A percentile compares a stretch with the other conserved stretches of the same genome.
Conservation (phyloP, 306 rosid species). For the Inga oerstediana region DNA sequence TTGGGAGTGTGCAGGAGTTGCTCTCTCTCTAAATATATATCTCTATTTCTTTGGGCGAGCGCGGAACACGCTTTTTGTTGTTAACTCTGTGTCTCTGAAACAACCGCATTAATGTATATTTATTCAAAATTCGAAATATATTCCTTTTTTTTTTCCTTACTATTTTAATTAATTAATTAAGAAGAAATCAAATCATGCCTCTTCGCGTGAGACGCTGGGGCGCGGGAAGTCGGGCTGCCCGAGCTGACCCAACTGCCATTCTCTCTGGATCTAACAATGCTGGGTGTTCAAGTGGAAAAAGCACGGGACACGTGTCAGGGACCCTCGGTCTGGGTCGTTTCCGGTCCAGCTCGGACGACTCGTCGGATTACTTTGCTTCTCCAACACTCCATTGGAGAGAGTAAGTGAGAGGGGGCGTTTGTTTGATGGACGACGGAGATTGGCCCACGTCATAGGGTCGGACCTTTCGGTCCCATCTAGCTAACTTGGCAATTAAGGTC, state of each 20-base stretch:
- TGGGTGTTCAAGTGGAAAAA: conserved; percentile 19
- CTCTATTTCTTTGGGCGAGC: conserved; percentile 4
- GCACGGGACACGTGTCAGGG: background rate
- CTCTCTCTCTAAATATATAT: conserved; percentile 8
- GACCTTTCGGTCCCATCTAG: conserved; percentile 30
- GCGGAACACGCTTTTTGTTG: conserved; percentile 56
- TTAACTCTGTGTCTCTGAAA: conserved; percentile 27
- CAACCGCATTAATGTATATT: background rate
- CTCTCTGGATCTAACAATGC: background rate
- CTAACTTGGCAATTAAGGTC: conserved; percentile 52
- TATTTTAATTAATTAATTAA: background rate
- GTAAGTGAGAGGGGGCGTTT: background rate
- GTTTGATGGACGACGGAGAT: conserved; percentile 32
- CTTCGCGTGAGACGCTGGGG: conserved; percentile 39
- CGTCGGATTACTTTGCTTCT: conserved; percentile 47
- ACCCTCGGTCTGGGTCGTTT: conserved; percentile 20
- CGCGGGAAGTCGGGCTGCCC: conserved; percentile 37
- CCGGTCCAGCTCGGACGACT: conserved; percentile 59
- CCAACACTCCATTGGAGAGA: conserved; percentile 43
- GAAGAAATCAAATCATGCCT: conserved; percentile 21
- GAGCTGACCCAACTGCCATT: conserved; percentile 28
- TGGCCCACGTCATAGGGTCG: conserved; percentile 47
- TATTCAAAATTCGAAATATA: background rate
- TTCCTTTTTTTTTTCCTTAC: too few species aligned
- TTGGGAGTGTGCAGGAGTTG: conserved; percentile 29